Base-by-base conservation (phyloP, 257 asterid genomes). In the Rehmannia glutinosa region DNA sequence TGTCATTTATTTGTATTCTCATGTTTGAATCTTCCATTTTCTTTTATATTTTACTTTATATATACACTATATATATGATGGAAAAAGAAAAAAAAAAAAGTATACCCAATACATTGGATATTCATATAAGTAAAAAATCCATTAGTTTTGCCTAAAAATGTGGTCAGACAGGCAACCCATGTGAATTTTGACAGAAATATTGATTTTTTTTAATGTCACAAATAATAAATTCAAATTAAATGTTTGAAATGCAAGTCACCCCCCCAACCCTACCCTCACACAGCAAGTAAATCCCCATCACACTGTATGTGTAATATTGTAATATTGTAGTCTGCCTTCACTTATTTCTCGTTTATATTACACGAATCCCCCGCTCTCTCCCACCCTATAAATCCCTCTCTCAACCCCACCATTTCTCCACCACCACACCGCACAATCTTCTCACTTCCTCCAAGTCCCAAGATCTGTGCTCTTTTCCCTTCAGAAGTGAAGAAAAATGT, bases 311-410 rank as follows among this genome's bases (percentile, higher is more conserved):
- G 38, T n/a, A n/a, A n/a, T n/a, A n/a, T n/a, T 32, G 38, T 32
- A 32, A 32, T 3, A 3, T 32, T 0, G 4, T 6, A 35, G 38
- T 25, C 39, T 53, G 17, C 4, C 28, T 38, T 66, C 74, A 56
- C 75, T 42, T 61, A 19, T 62, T 75, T n/a, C 72, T 69, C 72
- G 72, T 55, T 64, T 35, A 56, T 33, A 56, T 60, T 42, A 65
- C 76, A 43, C 80, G 65, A 52, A 64, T 33, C 47, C 69, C 75
- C 64, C 74, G 39, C 66, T 58, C 69, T 19, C 65, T 25, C 54
- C 32, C 24, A 0, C 61, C 36, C 67, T 78, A 74, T 78, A 75
- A 62, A 75, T 5, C 54, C 43, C 55, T 15, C 43, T n/a, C 64
- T 5, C 66, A 6, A n/a, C 45, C 24, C 47, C 70, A 27, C 73